These are phyloP conservation scores for Chaetoscypha palmicola DNA, from an alignment of 2,329 filamentous ascomycete genomes.

Conservation along the genomic window DNA sequence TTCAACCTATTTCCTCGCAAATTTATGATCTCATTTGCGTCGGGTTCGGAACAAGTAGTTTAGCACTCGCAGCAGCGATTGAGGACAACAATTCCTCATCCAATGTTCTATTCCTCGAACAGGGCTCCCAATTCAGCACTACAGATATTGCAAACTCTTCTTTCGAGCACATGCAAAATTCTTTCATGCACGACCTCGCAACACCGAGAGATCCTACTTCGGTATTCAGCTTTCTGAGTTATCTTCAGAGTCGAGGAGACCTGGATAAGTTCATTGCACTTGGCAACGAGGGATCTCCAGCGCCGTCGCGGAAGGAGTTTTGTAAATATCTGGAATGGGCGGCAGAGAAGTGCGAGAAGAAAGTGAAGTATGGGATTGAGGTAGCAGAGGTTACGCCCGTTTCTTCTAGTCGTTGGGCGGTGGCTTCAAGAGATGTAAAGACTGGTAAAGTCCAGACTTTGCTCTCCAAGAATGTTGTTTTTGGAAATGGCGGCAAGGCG, in stretches of 20 bases:
- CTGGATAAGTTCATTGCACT: conserved; percentile 38
- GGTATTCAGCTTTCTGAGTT: conserved; percentile 64
- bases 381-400: conserved; percentile 42
- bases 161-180: conserved; percentile 63
- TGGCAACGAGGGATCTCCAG: conserved; percentile 33
- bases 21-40: conserved; percentile 52
- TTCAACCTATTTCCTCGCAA: not conserved
- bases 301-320: conserved; percentile 57
- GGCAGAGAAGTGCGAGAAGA: conserved; percentile 51
- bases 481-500: not conserved
- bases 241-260: conserved; percentile 54
- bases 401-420: not conserved
- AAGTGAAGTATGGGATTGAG: conserved; percentile 54
- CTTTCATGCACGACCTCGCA: conserved; percentile 63
- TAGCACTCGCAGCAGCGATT: conserved; percentile 59
- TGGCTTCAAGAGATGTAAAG: not conserved
- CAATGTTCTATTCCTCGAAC: conserved; percentile 57
- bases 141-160: not conserved
- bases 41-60: conserved; percentile 61
- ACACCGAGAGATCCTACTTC: conserved; percentile 57
- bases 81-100: conserved; percentile 45
- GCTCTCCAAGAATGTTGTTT: conserved; percentile 4
- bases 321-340: conserved; percentile 66
- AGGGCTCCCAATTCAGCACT: conserved; percentile 45
- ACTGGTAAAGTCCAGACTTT: not conserved